phyloP scores from a whole-genome alignment of 1,139 yeast species.

The Protomyces arabidopsidicola region DNA sequence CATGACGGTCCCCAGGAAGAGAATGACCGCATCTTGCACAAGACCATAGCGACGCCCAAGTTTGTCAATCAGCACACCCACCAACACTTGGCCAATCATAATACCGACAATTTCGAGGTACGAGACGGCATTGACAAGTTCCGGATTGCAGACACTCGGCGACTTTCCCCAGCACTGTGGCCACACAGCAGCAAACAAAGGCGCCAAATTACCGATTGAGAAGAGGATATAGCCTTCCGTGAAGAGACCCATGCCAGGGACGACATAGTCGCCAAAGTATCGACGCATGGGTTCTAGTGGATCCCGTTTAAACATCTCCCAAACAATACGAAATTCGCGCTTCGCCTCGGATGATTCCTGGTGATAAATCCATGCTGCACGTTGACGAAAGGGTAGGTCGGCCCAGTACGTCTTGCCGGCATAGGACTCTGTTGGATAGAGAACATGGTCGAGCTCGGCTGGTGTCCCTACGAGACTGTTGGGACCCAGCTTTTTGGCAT shows the following conservation, averaged over 20 bases:
- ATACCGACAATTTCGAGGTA: conserved; percentile 63
- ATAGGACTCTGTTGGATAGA: conserved; percentile 30
- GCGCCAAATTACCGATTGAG: conserved; percentile 41
- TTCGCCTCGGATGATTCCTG: conserved; percentile 38
- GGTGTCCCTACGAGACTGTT: neutral
- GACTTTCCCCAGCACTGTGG: conserved; percentile 40
- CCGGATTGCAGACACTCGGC: conserved; percentile 38
- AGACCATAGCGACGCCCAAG: conserved; percentile 83
- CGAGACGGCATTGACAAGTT: conserved; percentile 41
- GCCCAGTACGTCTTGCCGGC: conserved; percentile 43
- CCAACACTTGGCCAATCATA: conserved; percentile 82
- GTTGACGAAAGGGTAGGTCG: conserved; percentile 39
- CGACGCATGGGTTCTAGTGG: conserved; percentile 41
- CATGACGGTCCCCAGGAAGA: conserved; percentile 62
- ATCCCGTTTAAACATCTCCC: conserved; percentile 39
- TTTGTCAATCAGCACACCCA: conserved; percentile 78
- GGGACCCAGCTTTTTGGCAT: neutral
- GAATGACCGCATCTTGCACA: conserved; percentile 42
- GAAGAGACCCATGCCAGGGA: conserved; percentile 43
- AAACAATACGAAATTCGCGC: conserved; percentile 35
- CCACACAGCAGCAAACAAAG: conserved; percentile 40
- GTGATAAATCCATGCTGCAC: conserved; percentile 36
- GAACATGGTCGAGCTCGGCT: conserved; percentile 18
- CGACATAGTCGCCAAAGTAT: conserved; percentile 41
- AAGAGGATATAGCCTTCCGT: conserved; percentile 43